Conservation (phyloP, 768 basidiomycete genomes). For the Coprinopsis strossmayeri region DNA sequence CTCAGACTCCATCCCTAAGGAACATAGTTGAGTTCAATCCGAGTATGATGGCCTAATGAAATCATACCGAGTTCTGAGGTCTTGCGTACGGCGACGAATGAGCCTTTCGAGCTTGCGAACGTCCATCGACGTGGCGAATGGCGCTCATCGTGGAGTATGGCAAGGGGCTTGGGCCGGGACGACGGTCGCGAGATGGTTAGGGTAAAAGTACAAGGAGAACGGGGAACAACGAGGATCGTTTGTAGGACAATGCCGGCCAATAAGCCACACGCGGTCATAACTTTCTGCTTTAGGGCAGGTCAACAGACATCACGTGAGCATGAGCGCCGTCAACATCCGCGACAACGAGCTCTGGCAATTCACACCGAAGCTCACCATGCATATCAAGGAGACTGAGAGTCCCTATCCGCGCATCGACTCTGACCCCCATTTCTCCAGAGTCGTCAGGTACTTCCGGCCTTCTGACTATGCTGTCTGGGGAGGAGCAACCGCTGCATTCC, state of each 20-base stretch:
- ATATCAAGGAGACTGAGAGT: conserved; percentile 44
- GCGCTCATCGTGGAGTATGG: conserved; percentile 43
- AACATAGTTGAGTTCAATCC: neutral
- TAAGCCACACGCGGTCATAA: neutral
- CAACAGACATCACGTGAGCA: too few species aligned
- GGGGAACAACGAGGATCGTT: conserved; percentile 9
- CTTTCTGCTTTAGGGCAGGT: too few species aligned
- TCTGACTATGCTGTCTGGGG: conserved; percentile 87
- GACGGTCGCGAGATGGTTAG: conserved; percentile 11
- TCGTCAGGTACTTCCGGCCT: conserved; percentile 82
- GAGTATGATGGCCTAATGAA: neutral
- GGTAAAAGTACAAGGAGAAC: conserved; percentile 16
- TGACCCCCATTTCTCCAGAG: conserved; percentile 85
- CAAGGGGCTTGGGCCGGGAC: conserved; percentile 3
- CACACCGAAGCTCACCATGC: conserved; percentile 29
- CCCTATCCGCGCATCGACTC: conserved; percentile 90
- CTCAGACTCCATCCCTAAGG: conserved; percentile 6
- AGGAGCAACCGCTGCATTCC: conserved; percentile 72
- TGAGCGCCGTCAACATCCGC: conserved; percentile 21
- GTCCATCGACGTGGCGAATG: conserved; percentile 32
- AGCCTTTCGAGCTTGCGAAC: conserved; percentile 28
- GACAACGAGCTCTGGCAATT: conserved; percentile 16
- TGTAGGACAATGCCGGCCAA: neutral
- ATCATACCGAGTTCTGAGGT: conserved; percentile 19
- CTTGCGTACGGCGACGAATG: conserved; percentile 51